Evolutionary conservation across 768 basidiomycete genomes (phyloP).

Genomic region (Lentinula lateritia): DNA sequence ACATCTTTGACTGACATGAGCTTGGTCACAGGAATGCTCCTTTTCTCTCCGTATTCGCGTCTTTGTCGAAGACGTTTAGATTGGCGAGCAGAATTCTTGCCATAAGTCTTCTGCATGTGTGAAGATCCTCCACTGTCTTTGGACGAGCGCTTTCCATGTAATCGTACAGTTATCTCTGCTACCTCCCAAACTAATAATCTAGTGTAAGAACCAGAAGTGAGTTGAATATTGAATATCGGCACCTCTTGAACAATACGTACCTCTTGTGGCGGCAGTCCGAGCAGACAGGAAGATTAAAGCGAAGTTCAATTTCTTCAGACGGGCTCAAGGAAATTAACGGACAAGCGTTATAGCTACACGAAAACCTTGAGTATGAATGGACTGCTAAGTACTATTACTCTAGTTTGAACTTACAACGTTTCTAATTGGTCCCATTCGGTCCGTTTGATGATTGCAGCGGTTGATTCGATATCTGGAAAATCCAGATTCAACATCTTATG

Average conservation of each 20-base stretch:
- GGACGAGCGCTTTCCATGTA: constrained; percentile 21
- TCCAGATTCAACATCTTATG: constrained; percentile 64
- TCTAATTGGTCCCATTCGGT: constrained; percentile 62
- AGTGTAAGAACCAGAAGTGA: neutral
- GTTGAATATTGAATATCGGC: neutral
- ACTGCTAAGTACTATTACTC: neutral
- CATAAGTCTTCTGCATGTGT: constrained; percentile 8
- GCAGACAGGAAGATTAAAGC: constrained; percentile 52
- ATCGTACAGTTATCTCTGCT: constrained; percentile 58
- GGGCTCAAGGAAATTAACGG: constrained; percentile 42
- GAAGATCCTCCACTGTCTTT: constrained; percentile 14
- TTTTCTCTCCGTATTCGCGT: constrained; percentile 43
- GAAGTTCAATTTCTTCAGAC: constrained; percentile 29
- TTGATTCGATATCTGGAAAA: constrained; percentile 58
- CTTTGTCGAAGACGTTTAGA: constrained; percentile 66
- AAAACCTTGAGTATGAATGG: constrained; percentile 6
- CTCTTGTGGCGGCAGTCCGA: constrained; percentile 53
- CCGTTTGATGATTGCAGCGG: constrained; percentile 49
- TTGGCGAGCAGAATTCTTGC: constrained; percentile 48
- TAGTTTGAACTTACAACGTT: constrained; percentile 41
- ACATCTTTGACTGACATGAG: constrained; percentile 72
- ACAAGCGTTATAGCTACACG: constrained; percentile 8
- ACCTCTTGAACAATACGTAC: constrained; percentile 26
- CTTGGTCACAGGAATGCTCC: constrained; percentile 54
- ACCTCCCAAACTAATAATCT: constrained; percentile 55